Base-by-base conservation (phyloP, 768 basidiomycete genomes). In the Floccularia luteovirens region DNA sequence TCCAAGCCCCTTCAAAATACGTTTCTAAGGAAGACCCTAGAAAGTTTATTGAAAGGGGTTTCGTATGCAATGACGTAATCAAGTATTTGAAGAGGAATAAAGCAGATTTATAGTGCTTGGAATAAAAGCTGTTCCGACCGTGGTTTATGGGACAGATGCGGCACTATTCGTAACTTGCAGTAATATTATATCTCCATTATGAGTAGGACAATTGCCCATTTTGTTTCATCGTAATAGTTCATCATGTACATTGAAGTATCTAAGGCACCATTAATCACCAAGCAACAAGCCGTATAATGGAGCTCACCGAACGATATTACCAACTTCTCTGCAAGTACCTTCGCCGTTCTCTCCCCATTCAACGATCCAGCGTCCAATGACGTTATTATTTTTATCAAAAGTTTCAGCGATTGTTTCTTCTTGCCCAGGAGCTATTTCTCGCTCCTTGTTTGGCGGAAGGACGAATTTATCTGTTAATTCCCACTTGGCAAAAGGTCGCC, bases 341-440 rank as follows among this genome's bases (percentile, higher is more conserved):
- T 66, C 64, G 2, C 82, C 82, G 25, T 74, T 64, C 46, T 79
- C 71, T 12, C 67, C 76, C 86, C 88, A 90, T 36, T 64, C 69
- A 1, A 90, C 87, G 8, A 87, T 62, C 89, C 88, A 90, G 36
- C 83, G 63, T 17, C 89, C 89, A 6, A 84, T 37, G 11, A 87
- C 60, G 12, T 68, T 64, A 0, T 82, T 84, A 10, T 69, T 62
- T 27, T 63, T 56, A 47, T 82, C 73, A 31, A 67, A 48, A 2
- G 84, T 89, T 58, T 90, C 88, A 11, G 90, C 89, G 1, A 90
- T 71, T 1, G 88, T 88, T 59, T 90, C 87, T 49, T 87, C 79
- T 42, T 61, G 50, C 2, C 78, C 79, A 1, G 70, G 62, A 13
- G 43, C 43, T 20, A 61, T 55, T 30, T 51, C 54, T 20, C 58